Evolutionary conservation across 352 stramenopile species (phyloP).

Genomic region (Pythium phragmitis): DNA sequence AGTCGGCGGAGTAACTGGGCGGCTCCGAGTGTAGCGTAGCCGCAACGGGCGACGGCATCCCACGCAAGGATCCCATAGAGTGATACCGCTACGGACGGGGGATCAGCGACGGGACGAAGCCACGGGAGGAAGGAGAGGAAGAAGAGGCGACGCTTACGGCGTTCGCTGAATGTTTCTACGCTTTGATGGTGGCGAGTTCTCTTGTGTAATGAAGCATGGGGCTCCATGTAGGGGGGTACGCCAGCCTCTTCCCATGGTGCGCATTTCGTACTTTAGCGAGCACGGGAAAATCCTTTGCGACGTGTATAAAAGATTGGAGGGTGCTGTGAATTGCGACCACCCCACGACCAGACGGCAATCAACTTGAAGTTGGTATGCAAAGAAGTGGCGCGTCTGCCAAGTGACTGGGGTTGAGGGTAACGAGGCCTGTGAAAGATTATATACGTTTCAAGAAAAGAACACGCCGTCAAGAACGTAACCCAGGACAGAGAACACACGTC

Average conservation of each 20-base stretch:
- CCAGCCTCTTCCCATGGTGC: slow-evolving; percentile 12
- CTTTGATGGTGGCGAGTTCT: not conserved
- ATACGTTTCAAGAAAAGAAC: slow-evolving; percentile 14
- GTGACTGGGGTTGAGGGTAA: slow-evolving; percentile 6
- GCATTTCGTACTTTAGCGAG: not conserved
- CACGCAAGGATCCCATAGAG: slow-evolving; percentile 26
- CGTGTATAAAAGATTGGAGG: slow-evolving; percentile 22
- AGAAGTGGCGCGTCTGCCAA: slow-evolving; percentile 8
- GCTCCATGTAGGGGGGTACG: not conserved
- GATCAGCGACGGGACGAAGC: not conserved
- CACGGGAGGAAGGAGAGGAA: not conserved
- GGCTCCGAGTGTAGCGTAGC: slow-evolving; percentile 7
- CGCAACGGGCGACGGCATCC: slow-evolving; percentile 21
- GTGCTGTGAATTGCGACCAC: not conserved
- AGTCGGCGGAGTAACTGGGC: slow-evolving; percentile 4
- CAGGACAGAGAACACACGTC: slow-evolving; percentile 6
- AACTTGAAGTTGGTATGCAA: slow-evolving; percentile 18
- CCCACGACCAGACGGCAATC: slow-evolving; percentile 10
- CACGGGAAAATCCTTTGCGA: not conserved
- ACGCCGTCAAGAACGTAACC: not conserved
- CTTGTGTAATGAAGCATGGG: not conserved
- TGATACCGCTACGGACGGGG: too few species aligned
- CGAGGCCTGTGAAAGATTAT: slow-evolving; percentile 14
- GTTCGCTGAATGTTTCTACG: slow-evolving; percentile 21
- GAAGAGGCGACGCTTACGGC: slow-evolving; percentile 4